Evolutionary conservation across 2,329 filamentous ascomycete genomes (phyloP), one percentile per base, ranked within the genome.

Genomic region (Trichoderma aggressivum): DNA sequence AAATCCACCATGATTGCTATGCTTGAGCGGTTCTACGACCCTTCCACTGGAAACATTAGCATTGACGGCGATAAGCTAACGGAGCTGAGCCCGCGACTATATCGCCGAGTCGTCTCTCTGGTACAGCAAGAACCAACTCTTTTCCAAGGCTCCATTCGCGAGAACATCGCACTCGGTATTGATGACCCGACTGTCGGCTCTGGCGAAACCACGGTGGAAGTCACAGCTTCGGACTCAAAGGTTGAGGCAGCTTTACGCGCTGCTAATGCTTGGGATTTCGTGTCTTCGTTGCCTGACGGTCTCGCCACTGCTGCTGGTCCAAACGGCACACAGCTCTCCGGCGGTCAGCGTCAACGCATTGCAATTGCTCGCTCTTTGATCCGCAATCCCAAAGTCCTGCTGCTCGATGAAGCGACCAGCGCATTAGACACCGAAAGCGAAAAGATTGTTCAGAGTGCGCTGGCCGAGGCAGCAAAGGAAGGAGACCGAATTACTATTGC

Each of bases 381-480:
- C 76, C 97, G 97, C 80, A 89, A 97, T 73, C 95, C 95, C 0
- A 93, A 97, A 80, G 97, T 98, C 73, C 85, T 98, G 47, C 95
- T 98, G 71, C 88, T 98, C 1, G 94, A 98, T 78, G 95, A 98
- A 85, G 92, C 94, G 16, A 98, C 94, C 0, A 96, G 92, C 10
- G 94, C 94, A 0, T 87, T 98, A 14, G 94, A 98, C 78, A 94
- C 95, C n/a, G 94, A 97, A 81, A 96, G 92, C 0, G 94, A 98
- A 81, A 97, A 94, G 1, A 87, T 97, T 2, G 94, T 98, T 72
- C 97, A 98, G 80, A 89, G 91, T 74, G 94, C 94, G 2, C 86
- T 98, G 3, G 88, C 88, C 7, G 89, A 88, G 75, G 89, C 89
- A 47, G 86, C 97, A 26, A 89, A 97, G 47, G 86, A 88, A 74